Percentiles rank a stretch among this genome's conserved stretches.
phyloP scores from a whole-genome alignment of 306 rosid species.

The Mimosa pudica region DNA sequence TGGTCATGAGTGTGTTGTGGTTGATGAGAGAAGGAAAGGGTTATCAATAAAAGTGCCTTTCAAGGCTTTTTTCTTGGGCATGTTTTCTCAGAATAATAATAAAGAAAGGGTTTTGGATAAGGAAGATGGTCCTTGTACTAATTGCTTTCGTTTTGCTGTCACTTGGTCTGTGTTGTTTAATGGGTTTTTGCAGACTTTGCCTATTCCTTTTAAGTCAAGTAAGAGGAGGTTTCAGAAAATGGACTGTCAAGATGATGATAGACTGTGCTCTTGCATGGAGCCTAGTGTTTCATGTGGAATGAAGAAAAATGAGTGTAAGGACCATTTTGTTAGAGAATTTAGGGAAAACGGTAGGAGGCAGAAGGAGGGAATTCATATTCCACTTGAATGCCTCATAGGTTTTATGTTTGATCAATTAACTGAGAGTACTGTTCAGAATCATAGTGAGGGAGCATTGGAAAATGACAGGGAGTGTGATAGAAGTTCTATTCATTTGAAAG shows the following conservation, averaged over 20 bases:
- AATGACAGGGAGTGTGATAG: slow-evolving; percentile 38
- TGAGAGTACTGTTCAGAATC: slow-evolving; percentile 61
- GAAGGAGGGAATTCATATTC: slow-evolving; percentile 59
- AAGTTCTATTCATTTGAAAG: slow-evolving; percentile 52
- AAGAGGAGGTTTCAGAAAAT: slow-evolving; percentile 70
- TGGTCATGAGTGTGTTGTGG: slow-evolving; percentile 39
- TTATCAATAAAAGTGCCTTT: slow-evolving; percentile 65
- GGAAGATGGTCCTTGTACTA: slow-evolving; percentile 66
- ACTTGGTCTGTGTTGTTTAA: slow-evolving; percentile 77
- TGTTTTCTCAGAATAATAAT: slow-evolving; percentile 60
- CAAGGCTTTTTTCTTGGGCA: slow-evolving; percentile 62
- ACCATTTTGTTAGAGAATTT: slow-evolving; percentile 30
- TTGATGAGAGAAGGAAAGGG: slow-evolving; percentile 63
- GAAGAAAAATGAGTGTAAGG: slow-evolving; percentile 58
- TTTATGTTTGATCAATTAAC: slow-evolving; percentile 70
- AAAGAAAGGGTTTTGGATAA: slow-evolving; percentile 46
- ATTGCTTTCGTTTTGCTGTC: slow-evolving; percentile 83
- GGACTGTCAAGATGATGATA: slow-evolving; percentile 48
- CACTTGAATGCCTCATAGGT: slow-evolving; percentile 76
- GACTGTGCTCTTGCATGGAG: slow-evolving; percentile 51
- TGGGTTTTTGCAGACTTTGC: slow-evolving; percentile 78
- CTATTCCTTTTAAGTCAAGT: slow-evolving; percentile 72
- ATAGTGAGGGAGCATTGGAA: slow-evolving; percentile 53
- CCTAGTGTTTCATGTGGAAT: slow-evolving; percentile 55
- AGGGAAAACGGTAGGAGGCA: slow-evolving; percentile 41